Percentiles rank a stretch among this genome's conserved stretches.
phyloP scores from a whole-genome alignment of 345 rosid species.

The Hypericum perforatum region DNA sequence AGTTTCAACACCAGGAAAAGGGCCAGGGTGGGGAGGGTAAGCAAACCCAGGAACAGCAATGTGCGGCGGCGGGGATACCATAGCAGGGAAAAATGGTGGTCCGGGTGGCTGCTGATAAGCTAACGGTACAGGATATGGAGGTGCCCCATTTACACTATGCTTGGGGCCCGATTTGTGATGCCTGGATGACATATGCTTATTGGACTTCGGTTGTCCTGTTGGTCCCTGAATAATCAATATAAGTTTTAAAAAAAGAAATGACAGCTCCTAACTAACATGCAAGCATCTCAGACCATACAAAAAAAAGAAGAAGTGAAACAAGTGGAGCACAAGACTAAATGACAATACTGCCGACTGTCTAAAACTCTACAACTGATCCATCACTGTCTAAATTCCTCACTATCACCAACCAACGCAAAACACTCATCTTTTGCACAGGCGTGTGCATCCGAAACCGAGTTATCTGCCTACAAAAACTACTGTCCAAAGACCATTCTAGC shows the following conservation, averaged over 20 bases:
- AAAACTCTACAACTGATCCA: too few species aligned
- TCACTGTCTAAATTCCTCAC: too few species aligned
- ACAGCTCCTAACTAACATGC: conserved; percentile 1
- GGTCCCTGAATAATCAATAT: conserved; percentile 35
- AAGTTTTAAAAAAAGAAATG: conserved; percentile 1
- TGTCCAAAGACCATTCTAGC: too few species aligned
- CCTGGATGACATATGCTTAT: conserved; percentile 45
- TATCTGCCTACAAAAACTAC: too few species aligned
- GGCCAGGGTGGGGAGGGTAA: conserved; percentile 50
- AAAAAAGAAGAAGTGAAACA: background rate
- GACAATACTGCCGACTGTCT: too few species aligned
- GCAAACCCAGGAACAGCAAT: conserved; percentile 51
- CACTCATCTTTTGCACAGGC: too few species aligned
- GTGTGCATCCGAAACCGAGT: too few species aligned
- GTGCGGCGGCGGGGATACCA: conserved; percentile 60
- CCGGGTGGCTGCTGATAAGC: conserved; percentile 45
- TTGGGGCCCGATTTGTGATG: conserved; percentile 57
- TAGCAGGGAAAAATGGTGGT: conserved; percentile 44
- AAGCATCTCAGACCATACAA: background rate
- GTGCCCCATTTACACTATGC: conserved; percentile 43
- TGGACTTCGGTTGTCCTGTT: conserved; percentile 39
- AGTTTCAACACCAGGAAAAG: conserved; percentile 51
- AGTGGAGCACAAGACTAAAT: background rate
- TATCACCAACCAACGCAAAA: too few species aligned
- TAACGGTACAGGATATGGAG: conserved; percentile 45